These are phyloP conservation scores for Saccharum spontaneum DNA, from an alignment of 176 grass and related monocot species.

Conservation along the genomic window DNA sequence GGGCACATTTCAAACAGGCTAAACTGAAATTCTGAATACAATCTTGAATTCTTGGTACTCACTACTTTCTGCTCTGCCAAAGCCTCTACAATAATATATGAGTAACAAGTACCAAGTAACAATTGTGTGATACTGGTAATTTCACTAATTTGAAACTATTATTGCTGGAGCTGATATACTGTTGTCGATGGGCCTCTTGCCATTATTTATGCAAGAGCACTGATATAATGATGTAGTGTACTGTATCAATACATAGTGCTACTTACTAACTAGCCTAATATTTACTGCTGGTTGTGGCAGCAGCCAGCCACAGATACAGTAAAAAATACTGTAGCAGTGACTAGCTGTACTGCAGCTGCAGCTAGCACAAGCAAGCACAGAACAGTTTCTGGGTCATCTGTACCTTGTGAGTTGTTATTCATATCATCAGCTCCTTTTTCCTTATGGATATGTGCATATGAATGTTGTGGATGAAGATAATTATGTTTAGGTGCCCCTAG, in stretches of 20 bases:
- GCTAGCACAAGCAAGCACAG: not conserved
- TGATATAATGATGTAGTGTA: not conserved
- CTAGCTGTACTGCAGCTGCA: not conserved
- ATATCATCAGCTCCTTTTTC: not conserved
- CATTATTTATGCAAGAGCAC: not conserved
- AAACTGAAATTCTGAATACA: not conserved
- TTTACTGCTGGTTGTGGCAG: not conserved
- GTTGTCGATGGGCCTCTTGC: not conserved
- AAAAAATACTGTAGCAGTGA: not conserved
- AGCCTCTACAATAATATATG: slow-evolving; percentile 6
- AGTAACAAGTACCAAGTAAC: not conserved
- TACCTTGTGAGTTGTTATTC: not conserved
- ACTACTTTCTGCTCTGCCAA: not conserved
- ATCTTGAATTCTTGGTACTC: not conserved
- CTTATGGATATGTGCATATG: not conserved
- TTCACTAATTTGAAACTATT: slow-evolving; percentile 12
- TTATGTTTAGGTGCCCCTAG: not conserved
- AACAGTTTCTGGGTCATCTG: not conserved
- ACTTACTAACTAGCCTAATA: not conserved
- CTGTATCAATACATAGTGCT: not conserved
- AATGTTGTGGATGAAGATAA: not conserved
- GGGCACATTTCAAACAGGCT: not conserved
- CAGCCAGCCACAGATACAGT: too few species aligned
- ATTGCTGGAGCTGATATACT: slow-evolving; percentile 1
- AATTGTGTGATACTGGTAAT: not conserved